phyloP scores from a whole-genome alignment of 2,329 filamentous ascomycete genomes.

The Geosmithia morbida region DNA sequence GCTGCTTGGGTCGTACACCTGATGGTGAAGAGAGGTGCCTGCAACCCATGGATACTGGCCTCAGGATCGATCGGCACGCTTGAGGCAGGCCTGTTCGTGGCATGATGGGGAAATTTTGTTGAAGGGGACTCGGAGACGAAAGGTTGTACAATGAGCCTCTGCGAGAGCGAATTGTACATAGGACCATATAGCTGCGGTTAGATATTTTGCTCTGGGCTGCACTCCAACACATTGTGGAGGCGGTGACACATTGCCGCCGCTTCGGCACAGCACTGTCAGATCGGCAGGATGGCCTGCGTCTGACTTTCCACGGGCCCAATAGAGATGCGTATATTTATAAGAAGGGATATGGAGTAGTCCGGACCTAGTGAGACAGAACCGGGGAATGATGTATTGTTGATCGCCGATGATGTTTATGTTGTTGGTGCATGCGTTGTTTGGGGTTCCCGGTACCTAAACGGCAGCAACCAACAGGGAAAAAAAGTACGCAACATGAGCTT shows the following conservation, averaged over 20 bases:
- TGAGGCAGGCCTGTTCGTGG: background rate
- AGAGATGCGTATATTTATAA: background rate
- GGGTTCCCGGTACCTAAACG: no score
- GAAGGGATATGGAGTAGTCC: background rate
- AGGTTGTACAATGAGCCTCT: background rate
- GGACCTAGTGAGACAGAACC: background rate
- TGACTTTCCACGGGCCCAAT: background rate
- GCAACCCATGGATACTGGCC: background rate
- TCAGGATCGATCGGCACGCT: background rate
- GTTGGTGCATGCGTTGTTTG: background rate
- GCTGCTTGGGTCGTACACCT: background rate
- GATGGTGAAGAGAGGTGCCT: background rate
- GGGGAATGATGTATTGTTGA: background rate
- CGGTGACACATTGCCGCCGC: slow-evolving; percentile 1
- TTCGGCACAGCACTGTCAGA: background rate
- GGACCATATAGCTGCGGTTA: slow-evolving; percentile 9
- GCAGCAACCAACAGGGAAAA: no score
- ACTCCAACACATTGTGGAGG: slow-evolving; percentile 22
- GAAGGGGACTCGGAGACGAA: background rate
- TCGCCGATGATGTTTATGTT: background rate
- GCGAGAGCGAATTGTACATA: background rate
- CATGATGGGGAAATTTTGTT: background rate
- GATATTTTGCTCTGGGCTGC: slow-evolving; percentile 23
- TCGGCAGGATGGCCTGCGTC: background rate
- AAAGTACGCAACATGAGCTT: no score